Base-by-base conservation (phyloP, 805 yeast species). In the Saccharomycopsis sp. region DNA sequence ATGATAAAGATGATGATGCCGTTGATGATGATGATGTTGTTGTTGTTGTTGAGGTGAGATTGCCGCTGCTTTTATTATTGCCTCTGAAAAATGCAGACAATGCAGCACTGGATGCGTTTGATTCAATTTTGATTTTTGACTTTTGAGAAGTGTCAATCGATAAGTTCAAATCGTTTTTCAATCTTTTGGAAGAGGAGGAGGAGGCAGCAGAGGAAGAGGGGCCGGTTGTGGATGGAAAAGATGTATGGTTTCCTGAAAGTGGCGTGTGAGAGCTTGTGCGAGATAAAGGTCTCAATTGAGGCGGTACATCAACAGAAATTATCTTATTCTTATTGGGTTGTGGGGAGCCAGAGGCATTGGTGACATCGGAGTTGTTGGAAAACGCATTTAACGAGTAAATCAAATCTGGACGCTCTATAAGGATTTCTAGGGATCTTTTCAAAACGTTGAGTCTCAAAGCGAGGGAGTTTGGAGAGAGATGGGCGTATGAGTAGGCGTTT, bases 401-500 rank as follows among this genome's bases (percentile, higher is more conserved):
- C 51, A 68, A 56, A 33, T 64, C 69, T 0, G 88, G 87, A 40
- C 82, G 63, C 29, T 77, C 80, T 38, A 78, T 63, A 30, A 85
- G 61, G 31, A 84, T 80, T 55, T 84, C 86, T 39, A 85, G 59
- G 4, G 94, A 80, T 50, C 92, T 62, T 53, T 78, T 82, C 51
- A 85, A 63, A 12, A 83, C 87, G 41, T 77, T 77, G 46, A 85
- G 60, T 42, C 95, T 64, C 36, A 83, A 71, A 0, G 92, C 84
- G 42, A 85, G 59, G 1, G 94, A 80, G 54, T 82, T 81, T 7
- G 88, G 92, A 1, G 89, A 78, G 42, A 84, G 61, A 40, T 81
- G 83, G 2, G 92, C 85, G 56, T 85, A 85, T 0, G 94, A 83
- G 54, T 81, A 85, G 2, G 94, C 81, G 55, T 82, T 88, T 1